Evolutionary conservation across 2,329 filamentous ascomycete species (phyloP), one percentile per base, ranked within the genome.

Genomic region (Alternaria sp.): DNA sequence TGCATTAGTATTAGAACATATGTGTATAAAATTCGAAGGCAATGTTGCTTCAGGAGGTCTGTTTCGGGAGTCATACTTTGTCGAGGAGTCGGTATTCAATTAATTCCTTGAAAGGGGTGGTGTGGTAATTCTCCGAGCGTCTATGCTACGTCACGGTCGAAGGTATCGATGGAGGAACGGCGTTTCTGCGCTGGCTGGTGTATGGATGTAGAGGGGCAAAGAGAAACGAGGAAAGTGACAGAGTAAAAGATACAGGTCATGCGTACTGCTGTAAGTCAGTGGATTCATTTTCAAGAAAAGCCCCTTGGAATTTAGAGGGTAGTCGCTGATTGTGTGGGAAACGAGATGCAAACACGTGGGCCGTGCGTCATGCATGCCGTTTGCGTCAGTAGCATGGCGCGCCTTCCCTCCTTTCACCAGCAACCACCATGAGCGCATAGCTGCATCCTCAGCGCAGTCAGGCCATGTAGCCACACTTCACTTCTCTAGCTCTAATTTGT

Each of bases 401-500:
- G n/a, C 36, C 36, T 61, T 71, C 64, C 68, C 64, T 61, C 51
- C 43, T 52, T 62, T 58, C 59, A 52, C 47, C 58, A 28, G 45
- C 51, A 55, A 54, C 40, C 54, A 64, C 57, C 50, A 52, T 61
- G 61, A 51, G 65, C 60, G 36, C 60, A 62, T 62, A 60, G 54
- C 66, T 57, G 59, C 63, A 59, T 55, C 56, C 62, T 54, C 66
- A 57, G 55, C 56, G 45, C 43, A 50, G 30, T 13, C 55, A 47
- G 36, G 61, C 57, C 57, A 74, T 74, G 71, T 74, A 72, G 65
- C 62, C 56, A 55, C 60, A 25, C 32, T 43, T 28, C 21, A 60
- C 64, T 59, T 59, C 44, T 46, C 57, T 64, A 67, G 59, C 61
- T 60, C 46, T 74, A 72, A 73, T 72, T 64, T 69, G 44, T 74